Conservation (phyloP, 2,329 filamentous ascomycete species). For the Beauveria brongniartii region DNA sequence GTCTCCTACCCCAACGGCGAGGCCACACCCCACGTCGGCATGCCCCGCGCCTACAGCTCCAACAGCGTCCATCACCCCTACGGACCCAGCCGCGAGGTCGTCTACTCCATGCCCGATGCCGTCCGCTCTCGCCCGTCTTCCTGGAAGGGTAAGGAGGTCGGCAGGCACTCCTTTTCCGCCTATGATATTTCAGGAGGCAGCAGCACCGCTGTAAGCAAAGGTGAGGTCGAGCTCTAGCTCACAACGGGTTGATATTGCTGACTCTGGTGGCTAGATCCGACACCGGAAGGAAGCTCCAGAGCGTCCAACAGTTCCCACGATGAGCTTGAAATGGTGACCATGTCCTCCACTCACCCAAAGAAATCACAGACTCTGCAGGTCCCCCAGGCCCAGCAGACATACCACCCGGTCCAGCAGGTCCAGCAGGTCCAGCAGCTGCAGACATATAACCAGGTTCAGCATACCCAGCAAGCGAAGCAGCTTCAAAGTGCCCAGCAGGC, state of each 20-base stretch:
- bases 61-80: slow-evolving; percentile 29
- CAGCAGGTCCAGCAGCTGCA: slow-evolving; percentile 4
- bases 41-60: slow-evolving; percentile 38
- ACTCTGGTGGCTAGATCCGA: slow-evolving; percentile 12
- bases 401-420: not conserved
- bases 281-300: slow-evolving; percentile 28
- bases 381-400: not conserved
- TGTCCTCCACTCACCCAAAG: slow-evolving; percentile 9
- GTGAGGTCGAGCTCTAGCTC: slow-evolving; percentile 17
- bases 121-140: slow-evolving; percentile 20
- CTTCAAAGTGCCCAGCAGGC: not conserved
- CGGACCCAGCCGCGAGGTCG: slow-evolving; percentile 23
- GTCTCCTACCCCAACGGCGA: slow-evolving; percentile 38
- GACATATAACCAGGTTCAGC: slow-evolving; percentile 6
- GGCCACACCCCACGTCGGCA: slow-evolving; percentile 28
- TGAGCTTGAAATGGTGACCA: slow-evolving; percentile 30
- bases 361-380: not conserved
- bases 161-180: slow-evolving; percentile 19
- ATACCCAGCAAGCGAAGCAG: not conserved
- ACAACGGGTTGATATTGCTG: not conserved
- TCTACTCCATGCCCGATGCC: slow-evolving; percentile 22
- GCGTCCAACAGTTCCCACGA: slow-evolving; percentile 32
- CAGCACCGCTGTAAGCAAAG: slow-evolving; percentile 31
- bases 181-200: slow-evolving; percentile 27
- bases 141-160: slow-evolving; percentile 36